Conservation (phyloP, 2,329 filamentous ascomycete species). For the Rutstroemia sp. region DNA sequence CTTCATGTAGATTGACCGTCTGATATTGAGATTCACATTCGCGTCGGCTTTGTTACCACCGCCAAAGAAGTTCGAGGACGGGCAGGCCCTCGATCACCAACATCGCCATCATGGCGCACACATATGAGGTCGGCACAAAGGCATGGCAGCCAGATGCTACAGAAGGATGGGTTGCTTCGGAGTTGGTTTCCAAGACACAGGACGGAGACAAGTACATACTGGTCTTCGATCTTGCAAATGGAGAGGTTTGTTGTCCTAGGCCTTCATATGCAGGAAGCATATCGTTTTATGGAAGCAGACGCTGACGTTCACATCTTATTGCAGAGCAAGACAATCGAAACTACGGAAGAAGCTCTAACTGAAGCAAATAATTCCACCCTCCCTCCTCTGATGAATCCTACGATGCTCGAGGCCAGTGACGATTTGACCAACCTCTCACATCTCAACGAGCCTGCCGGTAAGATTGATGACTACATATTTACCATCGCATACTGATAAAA, state of each 20-base stretch:
- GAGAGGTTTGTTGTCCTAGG: slow-evolving; percentile 58
- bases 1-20: slow-evolving; percentile 23
- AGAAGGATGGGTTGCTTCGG: slow-evolving; percentile 95
- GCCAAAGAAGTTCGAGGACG: slow-evolving; percentile 18
- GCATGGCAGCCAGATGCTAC: slow-evolving; percentile 96
- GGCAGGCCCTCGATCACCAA: slow-evolving; percentile 12
- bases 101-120: slow-evolving; percentile 66
- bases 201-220: slow-evolving; percentile 82
- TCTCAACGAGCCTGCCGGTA: slow-evolving; percentile 96
- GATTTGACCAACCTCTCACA: slow-evolving; percentile 96
- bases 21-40: slow-evolving; percentile 8
- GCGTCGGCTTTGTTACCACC: slow-evolving; percentile 14
- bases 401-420: slow-evolving; percentile 97
- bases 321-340: slow-evolving; percentile 72
- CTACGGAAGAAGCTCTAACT: slow-evolving; percentile 68
- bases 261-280: slow-evolving; percentile 2
- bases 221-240: slow-evolving; percentile 84
- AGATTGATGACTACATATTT: slow-evolving; percentile 21
- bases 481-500: slow-evolving; percentile 13
- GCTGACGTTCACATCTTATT: slow-evolving; percentile 17
- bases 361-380: slow-evolving; percentile 70
- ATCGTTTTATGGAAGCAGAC: slow-evolving; percentile 12
- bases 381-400: slow-evolving; percentile 93
- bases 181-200: slow-evolving; percentile 78
- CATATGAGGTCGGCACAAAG: slow-evolving; percentile 92